Evolutionary conservation across 768 basidiomycete genomes (phyloP).

Genomic region (Holtermanniella nyarrowii): DNA sequence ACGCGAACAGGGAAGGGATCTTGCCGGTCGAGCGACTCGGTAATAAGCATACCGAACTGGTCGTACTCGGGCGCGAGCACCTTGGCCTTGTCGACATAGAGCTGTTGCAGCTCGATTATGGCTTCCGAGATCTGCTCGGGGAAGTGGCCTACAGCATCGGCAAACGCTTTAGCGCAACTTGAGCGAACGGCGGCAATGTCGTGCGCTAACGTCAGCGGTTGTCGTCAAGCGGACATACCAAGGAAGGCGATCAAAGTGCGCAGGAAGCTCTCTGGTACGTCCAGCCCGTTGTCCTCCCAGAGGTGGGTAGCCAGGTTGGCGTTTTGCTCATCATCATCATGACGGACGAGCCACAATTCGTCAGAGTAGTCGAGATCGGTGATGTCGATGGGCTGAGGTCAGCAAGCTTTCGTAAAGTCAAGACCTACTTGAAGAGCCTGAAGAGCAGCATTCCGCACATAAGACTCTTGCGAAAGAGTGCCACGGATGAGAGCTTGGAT

Average conservation of each 20-base stretch:
- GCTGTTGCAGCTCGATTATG: constrained; percentile 49
- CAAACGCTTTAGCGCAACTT: constrained; percentile 60
- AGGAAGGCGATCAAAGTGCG: constrained; percentile 55
- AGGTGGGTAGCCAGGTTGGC: constrained; percentile 63
- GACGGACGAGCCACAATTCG: constrained; percentile 74
- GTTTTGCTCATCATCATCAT: constrained; percentile 85
- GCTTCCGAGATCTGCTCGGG: constrained; percentile 50
- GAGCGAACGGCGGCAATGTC: constrained; percentile 68
- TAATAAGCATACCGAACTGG: constrained; percentile 87
- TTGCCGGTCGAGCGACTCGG: constrained; percentile 67
- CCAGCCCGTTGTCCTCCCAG: constrained; percentile 94
- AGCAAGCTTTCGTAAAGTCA: background rate
- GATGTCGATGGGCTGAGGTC: constrained; percentile 70
- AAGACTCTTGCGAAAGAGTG: constrained; percentile 71
- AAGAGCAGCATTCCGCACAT: constrained; percentile 78
- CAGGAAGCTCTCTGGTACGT: constrained; percentile 63
- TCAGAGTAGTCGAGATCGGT: constrained; percentile 91
- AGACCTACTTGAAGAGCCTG: constrained; percentile 69
- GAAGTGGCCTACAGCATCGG: constrained; percentile 64
- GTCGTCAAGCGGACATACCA: constrained; percentile 44
- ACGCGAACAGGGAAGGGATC: constrained; percentile 83
- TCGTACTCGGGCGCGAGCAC: constrained; percentile 86
- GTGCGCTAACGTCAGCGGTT: constrained; percentile 50
- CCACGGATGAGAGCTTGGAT: constrained; percentile 58
- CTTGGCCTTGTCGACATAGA: constrained; percentile 83